These are phyloP conservation scores for Colletotrichum endophyticum DNA, from an alignment of 2,329 filamentous ascomycete species.

Conservation along the genomic window DNA sequence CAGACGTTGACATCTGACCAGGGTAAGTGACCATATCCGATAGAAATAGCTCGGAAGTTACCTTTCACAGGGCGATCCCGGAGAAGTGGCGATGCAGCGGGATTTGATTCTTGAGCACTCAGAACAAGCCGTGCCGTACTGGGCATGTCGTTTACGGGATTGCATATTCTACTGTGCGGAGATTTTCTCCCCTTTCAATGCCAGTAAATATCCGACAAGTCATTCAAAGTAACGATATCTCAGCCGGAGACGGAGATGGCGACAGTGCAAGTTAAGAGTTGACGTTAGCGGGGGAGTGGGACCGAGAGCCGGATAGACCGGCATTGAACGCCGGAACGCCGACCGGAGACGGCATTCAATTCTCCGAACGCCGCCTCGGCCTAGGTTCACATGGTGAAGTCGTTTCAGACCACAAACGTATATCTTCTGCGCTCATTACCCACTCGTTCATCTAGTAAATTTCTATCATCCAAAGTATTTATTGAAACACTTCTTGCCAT, in stretches of 20 bases:
- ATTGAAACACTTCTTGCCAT: accelerated
- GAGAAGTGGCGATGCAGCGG: not conserved
- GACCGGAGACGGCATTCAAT: not conserved
- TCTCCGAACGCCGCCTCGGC: not conserved
- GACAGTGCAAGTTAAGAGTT: not conserved
- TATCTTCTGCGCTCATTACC: not conserved
- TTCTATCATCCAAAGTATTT: not conserved
- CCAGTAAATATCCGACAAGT: accelerated
- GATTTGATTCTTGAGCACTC: not conserved
- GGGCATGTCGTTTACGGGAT: not conserved
- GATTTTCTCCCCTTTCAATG: not conserved
- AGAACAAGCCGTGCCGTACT: not conserved
- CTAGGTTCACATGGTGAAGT: not conserved
- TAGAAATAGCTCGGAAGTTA: accelerated
- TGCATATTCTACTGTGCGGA: not conserved
- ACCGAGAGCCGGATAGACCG: not conserved
- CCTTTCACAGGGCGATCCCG: not conserved
- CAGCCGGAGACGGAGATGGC: not conserved
- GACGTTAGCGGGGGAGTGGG: not conserved
- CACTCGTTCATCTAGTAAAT: not conserved
- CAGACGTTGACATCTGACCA: not conserved
- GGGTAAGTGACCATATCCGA: accelerated
- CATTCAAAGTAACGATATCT: not conserved
- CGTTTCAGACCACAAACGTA: not conserved
- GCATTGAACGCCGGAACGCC: not conserved